Evolutionary conservation across 1,139 yeast species (phyloP).

Genomic region (Protomyces lactucae-debilis): DNA sequence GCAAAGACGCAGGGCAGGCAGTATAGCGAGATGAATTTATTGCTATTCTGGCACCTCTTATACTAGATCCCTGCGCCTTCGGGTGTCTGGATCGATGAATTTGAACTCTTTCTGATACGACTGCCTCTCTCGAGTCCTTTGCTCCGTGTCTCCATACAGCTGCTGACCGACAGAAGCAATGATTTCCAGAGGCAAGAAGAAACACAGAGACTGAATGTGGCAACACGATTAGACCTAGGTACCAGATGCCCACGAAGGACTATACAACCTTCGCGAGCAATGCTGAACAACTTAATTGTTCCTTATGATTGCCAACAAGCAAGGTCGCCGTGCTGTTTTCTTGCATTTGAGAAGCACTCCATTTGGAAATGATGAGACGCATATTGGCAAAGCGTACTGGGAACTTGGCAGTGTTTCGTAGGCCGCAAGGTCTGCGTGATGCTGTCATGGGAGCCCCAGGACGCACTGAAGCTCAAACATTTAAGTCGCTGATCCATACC

Average conservation of each 20-base stretch:
- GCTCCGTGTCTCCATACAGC: background rate
- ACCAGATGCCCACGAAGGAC: background rate
- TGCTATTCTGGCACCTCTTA: constrained; percentile 2
- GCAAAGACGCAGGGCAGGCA: background rate
- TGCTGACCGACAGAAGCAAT: background rate
- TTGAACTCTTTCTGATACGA: background rate
- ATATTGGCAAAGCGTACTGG: background rate
- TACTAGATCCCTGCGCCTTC: background rate
- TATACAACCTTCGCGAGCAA: background rate
- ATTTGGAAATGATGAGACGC: constrained; percentile 1
- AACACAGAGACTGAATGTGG: background rate
- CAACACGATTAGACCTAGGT: background rate
- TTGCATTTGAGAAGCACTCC: background rate
- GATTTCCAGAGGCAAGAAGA: background rate
- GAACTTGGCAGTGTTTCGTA: background rate
- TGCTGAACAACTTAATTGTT: background rate
- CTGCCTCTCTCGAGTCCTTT: background rate
- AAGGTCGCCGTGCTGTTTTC: background rate
- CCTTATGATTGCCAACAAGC: background rate
- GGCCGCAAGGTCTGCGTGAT: background rate
- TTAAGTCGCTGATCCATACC: constrained; percentile 20
- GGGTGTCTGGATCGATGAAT: background rate
- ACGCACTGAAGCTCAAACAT: constrained; percentile 15
- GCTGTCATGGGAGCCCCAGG: constrained; percentile 27
- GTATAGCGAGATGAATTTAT: background rate